Conservation (phyloP, 164 flowering plant genomes). For the grape (Vitis vinifera) region ASM3070453v1 NC_081810.1:1136001-1136500, state of each 20-base stretch:
- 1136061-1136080: too few relatives aligned
- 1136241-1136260: conserved; percentile 32
- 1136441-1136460: conserved; percentile 54
- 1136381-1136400: conserved; percentile 26
- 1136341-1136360: conserved; percentile 45
- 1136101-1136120: background rate
- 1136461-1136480: conserved; percentile 49
- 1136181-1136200: conserved; percentile 25
- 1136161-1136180: conserved; percentile 3
- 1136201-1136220: conserved; percentile 37
- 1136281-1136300: conserved; percentile 36
- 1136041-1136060: too few relatives aligned
- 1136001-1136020: too few relatives aligned
- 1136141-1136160: conserved; percentile 1
- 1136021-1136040: too few relatives aligned
- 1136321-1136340: conserved; percentile 39
- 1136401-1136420: conserved; percentile 53
- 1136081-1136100: background rate
- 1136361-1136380: conserved; percentile 59
- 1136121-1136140: background rate
- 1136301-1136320: conserved; percentile 48
- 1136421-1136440: conserved; percentile 50
- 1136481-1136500: conserved; percentile 31
- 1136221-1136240: conserved; percentile 35
- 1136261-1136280: conserved; percentile 13